These are phyloP conservation scores for Carpinus viminea DNA, from an alignment of 306 rosid species.

Conservation along the genomic window DNA sequence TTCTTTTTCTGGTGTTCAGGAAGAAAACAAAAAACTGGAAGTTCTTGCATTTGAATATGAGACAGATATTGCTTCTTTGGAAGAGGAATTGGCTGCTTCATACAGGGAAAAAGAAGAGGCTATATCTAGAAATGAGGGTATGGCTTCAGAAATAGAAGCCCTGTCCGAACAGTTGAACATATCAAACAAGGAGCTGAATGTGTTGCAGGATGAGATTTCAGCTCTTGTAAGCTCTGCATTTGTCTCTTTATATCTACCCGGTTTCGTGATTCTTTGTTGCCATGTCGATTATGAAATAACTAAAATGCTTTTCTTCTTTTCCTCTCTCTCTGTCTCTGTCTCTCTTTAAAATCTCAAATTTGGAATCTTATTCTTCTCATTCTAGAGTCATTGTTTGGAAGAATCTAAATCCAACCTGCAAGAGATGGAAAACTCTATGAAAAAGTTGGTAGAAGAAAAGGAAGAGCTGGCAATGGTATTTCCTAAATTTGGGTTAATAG, in stretches of 20 bases:
- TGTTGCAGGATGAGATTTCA: slow-evolving; percentile 62
- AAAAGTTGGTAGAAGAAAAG: slow-evolving; percentile 65
- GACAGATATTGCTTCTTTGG: slow-evolving; percentile 59
- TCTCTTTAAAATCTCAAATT: slow-evolving; percentile 16
- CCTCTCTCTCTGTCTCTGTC: not conserved
- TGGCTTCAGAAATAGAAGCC: slow-evolving; percentile 62
- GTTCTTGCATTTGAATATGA: slow-evolving; percentile 71
- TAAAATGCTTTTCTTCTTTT: slow-evolving; percentile 12
- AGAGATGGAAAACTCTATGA: slow-evolving; percentile 56
- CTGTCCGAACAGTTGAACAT: slow-evolving; percentile 50
- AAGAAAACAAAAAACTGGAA: slow-evolving; percentile 72
- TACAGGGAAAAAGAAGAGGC: slow-evolving; percentile 60
- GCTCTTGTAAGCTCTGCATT: slow-evolving; percentile 62
- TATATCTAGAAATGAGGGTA: slow-evolving; percentile 51
- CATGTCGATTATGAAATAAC: slow-evolving; percentile 2
- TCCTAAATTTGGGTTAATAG: slow-evolving; percentile 14
- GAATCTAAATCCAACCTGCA: slow-evolving; percentile 57
- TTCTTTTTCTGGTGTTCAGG: slow-evolving; percentile 45
- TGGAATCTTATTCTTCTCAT: slow-evolving; percentile 33
- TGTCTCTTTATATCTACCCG: slow-evolving; percentile 18
- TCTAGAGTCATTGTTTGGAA: slow-evolving; percentile 63
- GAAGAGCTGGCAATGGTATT: slow-evolving; percentile 86
- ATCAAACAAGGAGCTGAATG: slow-evolving; percentile 50
- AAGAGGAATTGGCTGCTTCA: slow-evolving; percentile 53
- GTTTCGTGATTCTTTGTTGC: slow-evolving; percentile 10